Conservation (phyloP, 306 rosid genomes). For the Nissolia schottii region DNA sequence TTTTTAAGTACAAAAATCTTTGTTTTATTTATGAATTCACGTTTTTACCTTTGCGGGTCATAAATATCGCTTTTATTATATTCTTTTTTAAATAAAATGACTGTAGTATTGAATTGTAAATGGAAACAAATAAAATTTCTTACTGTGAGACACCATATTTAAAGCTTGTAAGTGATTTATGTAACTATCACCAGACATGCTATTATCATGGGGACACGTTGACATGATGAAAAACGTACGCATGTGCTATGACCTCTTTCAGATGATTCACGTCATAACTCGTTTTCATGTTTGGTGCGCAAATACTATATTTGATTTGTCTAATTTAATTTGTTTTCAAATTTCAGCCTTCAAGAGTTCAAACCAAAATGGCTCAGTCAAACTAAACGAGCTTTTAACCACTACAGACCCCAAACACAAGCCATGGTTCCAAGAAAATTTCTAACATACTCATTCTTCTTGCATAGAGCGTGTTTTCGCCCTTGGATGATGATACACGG, state of each 20-base stretch:
- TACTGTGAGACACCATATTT: not conserved
- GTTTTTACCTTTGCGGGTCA: no score
- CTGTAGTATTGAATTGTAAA: no score
- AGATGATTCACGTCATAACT: not conserved
- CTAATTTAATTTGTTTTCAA: not conserved
- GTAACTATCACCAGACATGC: not conserved
- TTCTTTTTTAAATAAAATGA: no score
- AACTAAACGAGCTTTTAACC: not conserved
- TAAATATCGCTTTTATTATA: no score
- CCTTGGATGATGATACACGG: no score
- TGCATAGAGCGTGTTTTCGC: no score
- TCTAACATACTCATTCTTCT: no score
- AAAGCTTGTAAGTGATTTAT: not conserved
- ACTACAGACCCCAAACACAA: not conserved
- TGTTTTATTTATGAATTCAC: no score
- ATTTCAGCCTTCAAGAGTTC: conserved; percentile 7
- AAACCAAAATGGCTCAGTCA: conserved; percentile 9
- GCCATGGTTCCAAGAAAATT: not conserved
- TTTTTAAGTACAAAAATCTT: no score
- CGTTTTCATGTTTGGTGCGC: not conserved
- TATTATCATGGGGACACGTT: not conserved
- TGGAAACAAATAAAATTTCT: no score
- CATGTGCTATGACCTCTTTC: not conserved
- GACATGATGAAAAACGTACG: not conserved
- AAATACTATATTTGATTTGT: not conserved